Evolutionary conservation across 176 grass and related monocot species (phyloP), one percentile per base, ranked within the genome.

Genomic region (Bonia amplexicaulis): DNA sequence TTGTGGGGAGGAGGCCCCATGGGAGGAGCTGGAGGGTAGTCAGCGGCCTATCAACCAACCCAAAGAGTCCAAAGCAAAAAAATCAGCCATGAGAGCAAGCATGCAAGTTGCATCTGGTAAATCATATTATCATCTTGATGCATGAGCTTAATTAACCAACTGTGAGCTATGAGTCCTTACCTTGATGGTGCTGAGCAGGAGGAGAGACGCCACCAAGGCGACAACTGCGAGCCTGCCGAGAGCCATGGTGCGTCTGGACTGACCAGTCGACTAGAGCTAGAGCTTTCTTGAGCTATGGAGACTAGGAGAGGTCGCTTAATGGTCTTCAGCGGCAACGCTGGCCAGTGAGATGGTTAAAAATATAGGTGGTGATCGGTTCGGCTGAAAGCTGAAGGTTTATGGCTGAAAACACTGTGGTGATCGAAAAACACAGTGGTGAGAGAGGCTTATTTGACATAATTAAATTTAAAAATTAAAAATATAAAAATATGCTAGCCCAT

Each of bases 1-100:
- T 84, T 81, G 61, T 88, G 94, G 62, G 92, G 92, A n/a, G 90
- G 91, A 16, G 85, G 94, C 0, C 80, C 74, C 39, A 45, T 33
- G 20, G 86, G 44, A 80, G 82, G 74, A 42, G 88, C 71, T 1
- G 90, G 85, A 19, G 90, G 51, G 33, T 72, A 76, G 80, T 58
- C 86, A 74, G 82, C 88, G 17, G 82, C 86, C 90, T 94, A 55
- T 9, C 11, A 0, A 12, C 0, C 14, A 27, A 2, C 39, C 35
- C 25, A 2, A 2, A 15, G 42, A 6, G 66, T 22, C 23, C 47
- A 44, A 14, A 49, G 47, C 40, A 39, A 58, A 37, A 39, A 58
- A 37, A 11, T 19, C 65, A 20, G 44, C 11, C 4, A 1, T n/a
- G 35, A 3, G 29, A 2, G 55, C 25, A 45, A n/a, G 64, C 33